phyloP scores from a whole-genome alignment of 768 basidiomycete species.

The Boletus subcaerulescens region DNA sequence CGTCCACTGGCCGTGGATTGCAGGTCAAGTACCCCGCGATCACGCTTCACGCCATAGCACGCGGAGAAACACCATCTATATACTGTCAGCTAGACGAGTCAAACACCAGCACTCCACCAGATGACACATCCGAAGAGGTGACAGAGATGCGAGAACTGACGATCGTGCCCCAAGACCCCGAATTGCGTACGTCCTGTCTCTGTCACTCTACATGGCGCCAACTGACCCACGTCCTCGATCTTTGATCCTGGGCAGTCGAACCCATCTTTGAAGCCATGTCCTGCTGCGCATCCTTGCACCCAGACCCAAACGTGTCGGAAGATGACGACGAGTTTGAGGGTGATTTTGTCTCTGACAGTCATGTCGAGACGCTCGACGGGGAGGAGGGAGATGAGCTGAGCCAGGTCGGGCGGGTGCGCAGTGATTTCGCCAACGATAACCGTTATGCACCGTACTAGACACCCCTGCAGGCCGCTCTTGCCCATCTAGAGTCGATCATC shows the following conservation, averaged over 20 bases:
- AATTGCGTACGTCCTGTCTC: conserved; percentile 51
- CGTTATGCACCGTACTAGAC: conserved; percentile 88
- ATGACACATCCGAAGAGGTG: conserved; percentile 33
- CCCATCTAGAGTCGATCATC: conserved; percentile 80
- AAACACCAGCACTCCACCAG: conserved; percentile 33
- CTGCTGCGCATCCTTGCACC: conserved; percentile 79
- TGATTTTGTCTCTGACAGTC: conserved; percentile 50
- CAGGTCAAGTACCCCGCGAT: conserved; percentile 86
- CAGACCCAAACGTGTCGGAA: conserved; percentile 50
- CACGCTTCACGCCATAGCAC: conserved; percentile 90
- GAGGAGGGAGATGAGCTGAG: conserved; percentile 71
- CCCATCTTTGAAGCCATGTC: conserved; percentile 86
- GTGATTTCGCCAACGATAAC: conserved; percentile 72
- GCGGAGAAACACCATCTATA: conserved; percentile 68
- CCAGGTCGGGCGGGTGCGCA: conserved; percentile 92
- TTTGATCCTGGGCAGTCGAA: conserved; percentile 53
- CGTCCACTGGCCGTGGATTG: conserved; percentile 67
- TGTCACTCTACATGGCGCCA: neutral
- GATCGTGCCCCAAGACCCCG: conserved; percentile 61
- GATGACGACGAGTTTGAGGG: conserved; percentile 47
- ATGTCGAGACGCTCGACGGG: conserved; percentile 50
- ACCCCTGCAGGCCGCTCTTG: conserved; percentile 67
- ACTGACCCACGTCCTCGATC: neutral
- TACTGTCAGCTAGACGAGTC: conserved; percentile 93
- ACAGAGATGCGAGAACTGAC: conserved; percentile 75